phyloP scores from a whole-genome alignment of 345 rosid genomes.

The Iberis pinnata region DNA sequence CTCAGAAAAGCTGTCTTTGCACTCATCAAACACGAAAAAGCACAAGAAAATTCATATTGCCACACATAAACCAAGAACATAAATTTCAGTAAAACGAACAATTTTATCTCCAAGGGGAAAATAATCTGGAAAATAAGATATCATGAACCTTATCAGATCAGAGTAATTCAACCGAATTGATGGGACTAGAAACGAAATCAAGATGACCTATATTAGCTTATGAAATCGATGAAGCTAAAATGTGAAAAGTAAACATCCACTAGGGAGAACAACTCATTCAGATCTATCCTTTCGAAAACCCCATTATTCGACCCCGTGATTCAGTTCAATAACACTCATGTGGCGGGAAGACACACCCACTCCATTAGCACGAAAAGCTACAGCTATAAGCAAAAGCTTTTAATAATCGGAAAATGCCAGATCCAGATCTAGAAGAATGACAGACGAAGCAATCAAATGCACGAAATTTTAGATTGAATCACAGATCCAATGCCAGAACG shows the following conservation, averaged over 20 bases:
- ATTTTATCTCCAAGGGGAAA: not conserved
- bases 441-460: slow-evolving; percentile 13
- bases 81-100: not conserved
- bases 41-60: not conserved
- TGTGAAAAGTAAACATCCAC: not conserved
- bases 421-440: slow-evolving; percentile 25
- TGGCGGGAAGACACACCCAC: not conserved
- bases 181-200: slow-evolving; percentile 5
- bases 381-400: not conserved
- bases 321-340: not conserved
- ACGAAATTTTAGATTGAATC: not conserved
- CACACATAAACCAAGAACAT: not conserved
- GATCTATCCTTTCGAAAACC: not conserved
- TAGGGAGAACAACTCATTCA: not conserved
- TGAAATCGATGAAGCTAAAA: not conserved
- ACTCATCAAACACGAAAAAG: not conserved
- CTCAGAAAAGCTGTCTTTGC: not conserved
- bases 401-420: slow-evolving; percentile 1
- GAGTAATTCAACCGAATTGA: slow-evolving; percentile 7
- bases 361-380: slow-evolving; percentile 6
- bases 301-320: not conserved
- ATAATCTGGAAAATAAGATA: too few relatives aligned
- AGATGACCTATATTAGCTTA: not conserved
- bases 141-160: not conserved
- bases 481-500: slow-evolving; percentile 3